A percentile compares a stretch with the other conserved stretches of the same genome.
phyloP scores from a whole-genome alignment of 805 yeast species.

The Ascoidea rubescens region DNA sequence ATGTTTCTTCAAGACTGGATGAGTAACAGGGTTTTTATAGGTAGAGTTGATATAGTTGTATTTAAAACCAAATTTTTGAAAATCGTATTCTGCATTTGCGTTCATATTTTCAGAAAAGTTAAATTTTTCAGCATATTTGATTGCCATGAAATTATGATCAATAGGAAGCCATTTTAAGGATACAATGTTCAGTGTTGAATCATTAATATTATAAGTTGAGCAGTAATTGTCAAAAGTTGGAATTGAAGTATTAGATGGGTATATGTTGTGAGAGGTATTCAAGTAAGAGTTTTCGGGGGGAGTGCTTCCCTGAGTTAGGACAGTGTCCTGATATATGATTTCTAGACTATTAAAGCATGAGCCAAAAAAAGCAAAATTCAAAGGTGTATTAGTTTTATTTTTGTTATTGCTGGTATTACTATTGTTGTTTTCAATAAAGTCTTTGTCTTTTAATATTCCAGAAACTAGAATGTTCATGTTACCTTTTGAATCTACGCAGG shows the following conservation, averaged over 20 bases:
- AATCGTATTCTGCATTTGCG: neutral
- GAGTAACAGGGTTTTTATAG: conserved; percentile 46
- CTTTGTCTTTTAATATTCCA: conserved; percentile 26
- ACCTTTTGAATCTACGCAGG: conserved; percentile 63
- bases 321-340: conserved; percentile 26
- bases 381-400: neutral
- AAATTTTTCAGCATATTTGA: conserved; percentile 39
- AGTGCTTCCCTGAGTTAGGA: conserved; percentile 18
- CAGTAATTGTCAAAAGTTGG: conserved; percentile 12
- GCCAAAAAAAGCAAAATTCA: too few species aligned
- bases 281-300: conserved; percentile 19
- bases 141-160: conserved; percentile 52
- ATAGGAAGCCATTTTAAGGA: conserved; percentile 61
- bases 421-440: too few species aligned
- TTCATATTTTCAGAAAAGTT: conserved; percentile 7
- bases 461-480: conserved; percentile 42
- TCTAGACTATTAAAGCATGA: conserved; percentile 1
- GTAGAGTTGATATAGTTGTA: conserved; percentile 48
- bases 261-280: conserved; percentile 12
- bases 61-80: conserved; percentile 18
- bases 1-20: conserved; percentile 54
- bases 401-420: too few species aligned
- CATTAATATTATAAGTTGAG: neutral
- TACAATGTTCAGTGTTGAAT: conserved; percentile 17
- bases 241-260: conserved; percentile 12